phyloP scores from a whole-genome alignment of 2,329 filamentous ascomycete genomes.

The Cryoendolithus antarcticus region DNA sequence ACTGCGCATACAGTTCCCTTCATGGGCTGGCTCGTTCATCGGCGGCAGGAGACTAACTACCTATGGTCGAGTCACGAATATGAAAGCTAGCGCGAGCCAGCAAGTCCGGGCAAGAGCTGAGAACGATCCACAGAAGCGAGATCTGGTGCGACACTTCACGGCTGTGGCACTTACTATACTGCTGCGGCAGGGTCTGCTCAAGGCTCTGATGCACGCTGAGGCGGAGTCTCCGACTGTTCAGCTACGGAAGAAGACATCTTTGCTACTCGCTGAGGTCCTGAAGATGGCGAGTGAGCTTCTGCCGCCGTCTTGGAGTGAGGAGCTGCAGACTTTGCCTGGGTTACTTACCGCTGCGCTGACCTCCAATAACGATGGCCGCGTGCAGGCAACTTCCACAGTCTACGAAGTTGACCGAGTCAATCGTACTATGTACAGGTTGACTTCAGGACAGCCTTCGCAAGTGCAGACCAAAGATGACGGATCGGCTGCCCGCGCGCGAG shows the following conservation, averaged over 20 bases:
- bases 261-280: constrained; percentile 81
- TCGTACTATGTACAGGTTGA: constrained; percentile 74
- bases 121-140: constrained; percentile 52
- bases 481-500: constrained; percentile 28
- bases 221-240: constrained; percentile 55
- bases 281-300: constrained; percentile 79
- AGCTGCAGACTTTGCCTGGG: constrained; percentile 78
- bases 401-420: constrained; percentile 98
- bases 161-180: constrained; percentile 77
- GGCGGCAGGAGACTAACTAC: constrained; percentile 87
- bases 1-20: constrained; percentile 79
- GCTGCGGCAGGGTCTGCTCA: constrained; percentile 61
- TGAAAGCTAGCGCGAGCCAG: constrained; percentile 48
- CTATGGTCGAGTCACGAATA: constrained; percentile 82
- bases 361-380: constrained; percentile 59
- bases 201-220: constrained; percentile 46
- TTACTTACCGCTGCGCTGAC: constrained; percentile 66
- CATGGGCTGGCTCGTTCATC: constrained; percentile 92
- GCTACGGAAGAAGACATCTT: constrained; percentile 75
- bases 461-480: constrained; percentile 14
- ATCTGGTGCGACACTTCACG: constrained; percentile 88
- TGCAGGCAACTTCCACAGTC: constrained; percentile 75
- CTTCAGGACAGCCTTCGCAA: constrained; percentile 26
- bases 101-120: constrained; percentile 47
- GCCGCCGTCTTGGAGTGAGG: constrained; percentile 67